Conservation (phyloP, 164 flowering plant genomes). For the Vitis rotundifolia region DNA sequence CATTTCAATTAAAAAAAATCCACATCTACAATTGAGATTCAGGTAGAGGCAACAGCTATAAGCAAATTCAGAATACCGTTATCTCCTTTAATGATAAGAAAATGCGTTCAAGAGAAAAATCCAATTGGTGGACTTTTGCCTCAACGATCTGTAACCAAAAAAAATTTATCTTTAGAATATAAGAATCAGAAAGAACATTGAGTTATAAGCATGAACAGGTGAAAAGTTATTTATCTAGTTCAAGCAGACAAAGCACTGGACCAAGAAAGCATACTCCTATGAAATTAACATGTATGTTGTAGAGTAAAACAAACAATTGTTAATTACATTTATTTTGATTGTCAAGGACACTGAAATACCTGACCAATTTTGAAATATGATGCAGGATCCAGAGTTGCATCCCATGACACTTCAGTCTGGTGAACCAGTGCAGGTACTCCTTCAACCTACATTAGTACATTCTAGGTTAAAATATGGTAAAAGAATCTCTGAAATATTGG, state of each 20-base stretch:
- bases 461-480: conserved; percentile 3
- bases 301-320: neutral
- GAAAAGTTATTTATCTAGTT: neutral
- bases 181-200: conserved; percentile 6
- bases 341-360: conserved; percentile 36
- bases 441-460: conserved; percentile 61
- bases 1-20: neutral
- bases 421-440: conserved; percentile 93
- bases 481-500: neutral
- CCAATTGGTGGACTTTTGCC: conserved; percentile 90
- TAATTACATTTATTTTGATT: neutral
- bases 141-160: conserved; percentile 68
- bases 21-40: neutral
- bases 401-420: conserved; percentile 97
- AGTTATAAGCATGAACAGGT: neutral
- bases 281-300: neutral
- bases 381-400: conserved; percentile 76
- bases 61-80: conserved; percentile 43
- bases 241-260: neutral
- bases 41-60: neutral
- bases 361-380: conserved; percentile 82
- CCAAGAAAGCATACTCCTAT: neutral
- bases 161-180: conserved; percentile 5
- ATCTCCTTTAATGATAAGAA: conserved; percentile 81
- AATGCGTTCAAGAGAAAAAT: conserved; percentile 81